Evolutionary conservation across 176 grass and related monocot species (phyloP).

Genomic region (Avena atlantica): DNA sequence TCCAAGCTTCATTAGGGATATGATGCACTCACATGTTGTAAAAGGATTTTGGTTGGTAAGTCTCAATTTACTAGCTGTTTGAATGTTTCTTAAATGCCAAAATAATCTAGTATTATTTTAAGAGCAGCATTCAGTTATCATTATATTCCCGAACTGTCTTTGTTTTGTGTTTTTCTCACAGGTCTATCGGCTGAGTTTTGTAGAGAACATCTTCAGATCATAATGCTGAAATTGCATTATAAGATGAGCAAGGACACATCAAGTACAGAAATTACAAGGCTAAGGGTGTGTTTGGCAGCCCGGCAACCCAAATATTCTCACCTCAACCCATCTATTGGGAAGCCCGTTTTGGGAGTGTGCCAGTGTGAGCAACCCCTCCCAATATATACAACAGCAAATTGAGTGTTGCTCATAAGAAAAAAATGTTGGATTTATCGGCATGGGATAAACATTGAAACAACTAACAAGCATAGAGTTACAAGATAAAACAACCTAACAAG

Average conservation of each 20-base stretch:
- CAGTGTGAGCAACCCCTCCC: too few relatives aligned
- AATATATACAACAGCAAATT: too few relatives aligned
- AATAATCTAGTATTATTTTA: not conserved
- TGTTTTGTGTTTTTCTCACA: conserved; percentile 2
- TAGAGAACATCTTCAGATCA: not conserved
- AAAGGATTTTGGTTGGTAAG: conserved; percentile 51
- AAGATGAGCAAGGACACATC: conserved; percentile 40
- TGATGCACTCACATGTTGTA: conserved; percentile 51
- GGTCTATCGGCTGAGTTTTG: conserved; percentile 31
- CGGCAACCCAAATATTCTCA: too few relatives aligned
- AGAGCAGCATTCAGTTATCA: too few relatives aligned
- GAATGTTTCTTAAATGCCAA: not conserved
- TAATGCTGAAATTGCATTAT: conserved; percentile 5
- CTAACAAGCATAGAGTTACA: too few relatives aligned
- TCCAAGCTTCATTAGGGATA: conserved; percentile 34
- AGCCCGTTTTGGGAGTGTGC: too few relatives aligned
- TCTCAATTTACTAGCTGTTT: not conserved
- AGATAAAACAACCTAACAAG: too few relatives aligned
- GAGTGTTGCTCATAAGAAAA: too few relatives aligned
- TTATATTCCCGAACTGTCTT: not conserved
- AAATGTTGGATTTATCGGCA: too few relatives aligned
- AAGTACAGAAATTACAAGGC: not conserved
- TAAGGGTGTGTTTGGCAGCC: too few relatives aligned
- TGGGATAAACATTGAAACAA: too few relatives aligned
- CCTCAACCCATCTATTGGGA: too few relatives aligned